phyloP scores from a whole-genome alignment of 148 eudicot species.

The Chenopodium berlandieri region DNA sequence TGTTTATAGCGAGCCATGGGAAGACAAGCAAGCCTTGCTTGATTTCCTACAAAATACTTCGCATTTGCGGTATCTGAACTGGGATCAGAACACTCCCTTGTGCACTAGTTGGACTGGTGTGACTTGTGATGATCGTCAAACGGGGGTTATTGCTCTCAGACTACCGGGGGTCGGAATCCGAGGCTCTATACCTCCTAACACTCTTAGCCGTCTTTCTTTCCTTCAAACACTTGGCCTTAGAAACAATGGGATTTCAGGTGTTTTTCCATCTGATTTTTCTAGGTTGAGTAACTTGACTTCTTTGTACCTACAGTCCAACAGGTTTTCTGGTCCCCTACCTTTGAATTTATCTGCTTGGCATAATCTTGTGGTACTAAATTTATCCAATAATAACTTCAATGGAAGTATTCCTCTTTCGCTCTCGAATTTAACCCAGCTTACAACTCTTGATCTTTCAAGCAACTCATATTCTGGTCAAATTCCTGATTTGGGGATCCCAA shows the following conservation, averaged over 20 bases:
- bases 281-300: constrained; percentile 45
- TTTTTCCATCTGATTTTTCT: constrained; percentile 57
- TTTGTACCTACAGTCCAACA: constrained; percentile 53
- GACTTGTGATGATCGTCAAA: constrained; percentile 47
- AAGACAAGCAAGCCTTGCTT: constrained; percentile 59
- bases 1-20: constrained; percentile 41
- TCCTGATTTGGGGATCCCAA: constrained; percentile 45
- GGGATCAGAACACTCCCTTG: constrained; percentile 45
- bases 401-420: constrained; percentile 58
- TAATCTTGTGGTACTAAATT: constrained; percentile 43
- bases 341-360: constrained; percentile 51
- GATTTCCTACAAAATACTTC: constrained; percentile 36
- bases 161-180: constrained; percentile 51
- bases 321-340: constrained; percentile 56
- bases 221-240: constrained; percentile 58
- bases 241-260: constrained; percentile 49
- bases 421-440: constrained; percentile 48
- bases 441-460: constrained; percentile 51
- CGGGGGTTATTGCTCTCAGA: constrained; percentile 42
- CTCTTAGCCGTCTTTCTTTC: constrained; percentile 45
- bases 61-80: constrained; percentile 42
- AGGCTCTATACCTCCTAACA: constrained; percentile 47
- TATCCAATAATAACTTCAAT: constrained; percentile 60
- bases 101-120: constrained; percentile 60
- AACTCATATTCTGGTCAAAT: constrained; percentile 62